Conservation (phyloP, 805 yeast species). For the Yamadazyma sp. region DNA sequence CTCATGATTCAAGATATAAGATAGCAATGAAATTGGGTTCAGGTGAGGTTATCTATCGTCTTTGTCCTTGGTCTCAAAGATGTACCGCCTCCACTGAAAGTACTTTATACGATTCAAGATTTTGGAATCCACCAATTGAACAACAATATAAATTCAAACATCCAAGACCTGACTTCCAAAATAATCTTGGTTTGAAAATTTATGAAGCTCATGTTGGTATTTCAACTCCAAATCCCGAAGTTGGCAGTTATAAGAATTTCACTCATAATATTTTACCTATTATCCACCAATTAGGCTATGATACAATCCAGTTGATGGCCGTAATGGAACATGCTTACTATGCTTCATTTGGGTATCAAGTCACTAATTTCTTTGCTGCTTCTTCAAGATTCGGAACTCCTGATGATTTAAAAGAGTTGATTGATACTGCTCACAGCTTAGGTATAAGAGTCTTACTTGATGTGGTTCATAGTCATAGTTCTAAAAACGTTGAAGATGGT, state of each 20-base stretch:
- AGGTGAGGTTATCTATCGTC: slow-evolving; percentile 71
- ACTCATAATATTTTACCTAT: slow-evolving; percentile 78
- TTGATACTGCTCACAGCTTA: slow-evolving; percentile 86
- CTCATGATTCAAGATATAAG: slow-evolving; percentile 79
- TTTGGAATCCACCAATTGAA: slow-evolving; percentile 75
- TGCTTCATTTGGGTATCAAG: slow-evolving; percentile 97
- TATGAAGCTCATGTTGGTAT: slow-evolving; percentile 97
- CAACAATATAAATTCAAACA: slow-evolving; percentile 58
- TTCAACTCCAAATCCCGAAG: slow-evolving; percentile 81
- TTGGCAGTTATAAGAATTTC: slow-evolving; percentile 85
- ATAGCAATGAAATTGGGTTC: slow-evolving; percentile 60
- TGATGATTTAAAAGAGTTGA: slow-evolving; percentile 84
- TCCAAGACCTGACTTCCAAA: slow-evolving; percentile 53
- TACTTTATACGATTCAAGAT: slow-evolving; percentile 74
- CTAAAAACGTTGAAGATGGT: slow-evolving; percentile 93
- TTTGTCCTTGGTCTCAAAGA: slow-evolving; percentile 86
- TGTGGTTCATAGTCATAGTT: slow-evolving; percentile 94
- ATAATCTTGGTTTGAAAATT: slow-evolving; percentile 56
- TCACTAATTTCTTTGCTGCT: slow-evolving; percentile 86
- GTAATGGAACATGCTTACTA: slow-evolving; percentile 98
- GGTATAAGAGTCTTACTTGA: slow-evolving; percentile 87
- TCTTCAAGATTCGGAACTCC: slow-evolving; percentile 94
- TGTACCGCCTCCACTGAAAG: slow-evolving; percentile 68
- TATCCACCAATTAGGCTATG: slow-evolving; percentile 81
- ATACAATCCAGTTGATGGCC: slow-evolving; percentile 95